Evolutionary conservation across 257 asterid species (phyloP), one percentile per base, ranked within the genome.

Genomic region (Scutellaria galericulata): DNA sequence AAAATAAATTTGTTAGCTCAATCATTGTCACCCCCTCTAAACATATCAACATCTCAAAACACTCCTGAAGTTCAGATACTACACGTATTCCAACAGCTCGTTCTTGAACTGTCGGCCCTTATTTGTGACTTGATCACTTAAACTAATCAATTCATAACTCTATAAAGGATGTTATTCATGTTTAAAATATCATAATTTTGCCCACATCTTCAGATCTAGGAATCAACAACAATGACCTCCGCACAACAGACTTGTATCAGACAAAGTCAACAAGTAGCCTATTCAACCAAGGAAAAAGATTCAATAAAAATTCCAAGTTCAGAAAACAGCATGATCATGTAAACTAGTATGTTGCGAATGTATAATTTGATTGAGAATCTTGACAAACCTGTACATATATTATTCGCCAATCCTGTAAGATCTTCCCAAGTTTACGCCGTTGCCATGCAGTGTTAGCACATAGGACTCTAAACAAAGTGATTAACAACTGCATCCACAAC

Each of bases 351-450:
- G 27, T 45, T 18, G 48, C 5, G 20, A 78, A 42, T 39, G 37
- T 41, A 70, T 78, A 57, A 57, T 66, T 59, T 39, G 11, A 35
- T 44, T 7, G 44, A 39, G 14, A 41, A 72, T 35, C 47, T 47
- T 42, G 68, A 8, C 84, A 71, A 68, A 95, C 99, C 98, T 95
- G 99, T 64, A 90, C 88, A 70, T 85, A 86, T 74, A 90, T 82
- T 80, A 95, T 86, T 51, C 95, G 98, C 99, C 99, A 95, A 78
- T 95, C 99, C 86, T 95, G 99, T 78, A 95, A 82, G 70, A 88
- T 85, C 82, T 95, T 95, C 79, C 99, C 99, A 68, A 95, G 97
- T 82, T 95, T 95, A 73, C 99, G 99, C 75, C 99, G 82, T 83
- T 90, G 98, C 99, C 99, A 95, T 59, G 99, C 92, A 75, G 90